A percentile compares a stretch with the other conserved stretches of the same genome.
phyloP scores from a whole-genome alignment of 257 asterid genomes.

The Fraxinus anomala region DNA sequence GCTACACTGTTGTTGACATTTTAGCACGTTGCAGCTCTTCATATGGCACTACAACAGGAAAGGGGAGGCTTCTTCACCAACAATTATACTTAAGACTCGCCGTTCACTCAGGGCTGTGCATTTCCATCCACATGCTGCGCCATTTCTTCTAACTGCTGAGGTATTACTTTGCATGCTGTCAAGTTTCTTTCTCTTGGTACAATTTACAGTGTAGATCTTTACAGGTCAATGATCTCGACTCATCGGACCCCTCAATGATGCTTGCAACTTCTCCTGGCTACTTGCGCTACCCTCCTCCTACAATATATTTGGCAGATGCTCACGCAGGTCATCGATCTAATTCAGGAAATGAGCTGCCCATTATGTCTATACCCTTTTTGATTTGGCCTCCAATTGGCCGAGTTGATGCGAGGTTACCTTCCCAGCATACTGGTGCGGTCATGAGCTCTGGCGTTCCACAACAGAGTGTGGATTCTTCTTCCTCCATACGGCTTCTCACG shows the following conservation, averaged over 20 bases:
- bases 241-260: slow-evolving; percentile 90
- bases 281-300: slow-evolving; percentile 89
- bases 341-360: slow-evolving; percentile 68
- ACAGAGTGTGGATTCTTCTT: slow-evolving; percentile 63
- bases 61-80: slow-evolving; percentile 82
- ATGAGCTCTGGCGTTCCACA: slow-evolving; percentile 43
- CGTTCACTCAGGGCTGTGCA: slow-evolving; percentile 98
- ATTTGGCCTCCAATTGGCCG: slow-evolving; percentile 72
- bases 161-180: slow-evolving; percentile 44
- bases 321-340: slow-evolving; percentile 61
- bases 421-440: slow-evolving; percentile 51
- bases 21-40: slow-evolving; percentile 67
- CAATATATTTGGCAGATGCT: slow-evolving; percentile 81
- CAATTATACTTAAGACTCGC: slow-evolving; percentile 81
- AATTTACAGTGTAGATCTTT: slow-evolving; percentile 26
- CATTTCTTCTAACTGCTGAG: slow-evolving; percentile 98
- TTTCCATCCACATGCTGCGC: slow-evolving; percentile 96
- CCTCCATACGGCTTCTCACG: slow-evolving; percentile 79
- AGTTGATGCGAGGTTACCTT: slow-evolving; percentile 49
- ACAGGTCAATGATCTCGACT: slow-evolving; percentile 84
- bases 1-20: slow-evolving; percentile 33
- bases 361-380: slow-evolving; percentile 73
- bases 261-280: slow-evolving; percentile 87
- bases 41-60: slow-evolving; percentile 88
- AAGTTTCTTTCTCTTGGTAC: slow-evolving; percentile 7